Percentiles rank a stretch among this genome's conserved stretches.
Conservation (phyloP, 148 eudicot genomes). For the Rhododendron molle region DNA sequence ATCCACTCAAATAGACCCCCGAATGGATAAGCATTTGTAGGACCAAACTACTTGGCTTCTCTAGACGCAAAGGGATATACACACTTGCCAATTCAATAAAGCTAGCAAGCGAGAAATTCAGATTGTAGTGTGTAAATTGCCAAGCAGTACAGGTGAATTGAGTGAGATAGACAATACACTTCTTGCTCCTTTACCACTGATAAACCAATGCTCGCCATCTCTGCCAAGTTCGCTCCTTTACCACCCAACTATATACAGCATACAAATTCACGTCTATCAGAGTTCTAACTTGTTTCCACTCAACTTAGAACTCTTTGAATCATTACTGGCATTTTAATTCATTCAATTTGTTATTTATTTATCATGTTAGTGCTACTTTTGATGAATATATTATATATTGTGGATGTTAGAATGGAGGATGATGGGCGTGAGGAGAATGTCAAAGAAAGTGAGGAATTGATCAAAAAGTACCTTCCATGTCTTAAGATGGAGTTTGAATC, state of each 20-base stretch:
- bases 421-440: too few species aligned
- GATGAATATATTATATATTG: too few species aligned
- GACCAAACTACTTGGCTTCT: background rate
- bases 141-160: background rate
- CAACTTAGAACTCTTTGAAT: too few species aligned
- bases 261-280: background rate
- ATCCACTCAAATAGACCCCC: background rate
- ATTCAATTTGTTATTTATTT: too few species aligned
- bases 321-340: too few species aligned
- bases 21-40: too few species aligned
- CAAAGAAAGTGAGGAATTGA: too few species aligned
- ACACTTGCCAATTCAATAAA: background rate
- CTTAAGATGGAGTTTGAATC: too few species aligned
- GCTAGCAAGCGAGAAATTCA: background rate
- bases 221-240: constrained; percentile 98
- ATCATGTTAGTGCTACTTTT: too few species aligned
- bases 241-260: constrained; percentile 72
- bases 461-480: too few species aligned
- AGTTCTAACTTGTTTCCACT: background rate
- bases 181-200: too few species aligned
- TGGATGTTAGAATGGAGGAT: too few species aligned
- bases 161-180: background rate
- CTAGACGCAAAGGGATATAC: background rate
- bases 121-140: background rate
- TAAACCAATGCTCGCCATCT: constrained; percentile 98